A percentile compares a stretch with the other conserved stretches of the same genome.
phyloP scores from a whole-genome alignment of 2,329 filamentous ascomycete species.

The Exophiala bonariae region DNA sequence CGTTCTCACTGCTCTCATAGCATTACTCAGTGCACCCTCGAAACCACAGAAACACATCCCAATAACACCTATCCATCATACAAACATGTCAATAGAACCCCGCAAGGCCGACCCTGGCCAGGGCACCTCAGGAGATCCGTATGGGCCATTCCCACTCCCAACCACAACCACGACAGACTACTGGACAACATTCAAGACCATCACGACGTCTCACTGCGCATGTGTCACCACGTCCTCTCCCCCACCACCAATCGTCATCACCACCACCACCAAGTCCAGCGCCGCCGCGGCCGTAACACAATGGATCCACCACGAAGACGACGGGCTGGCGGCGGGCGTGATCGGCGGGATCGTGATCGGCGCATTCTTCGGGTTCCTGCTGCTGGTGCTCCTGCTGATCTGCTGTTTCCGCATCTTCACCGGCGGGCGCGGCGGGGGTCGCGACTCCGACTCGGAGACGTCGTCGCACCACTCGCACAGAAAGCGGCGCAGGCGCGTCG shows the following conservation, averaged over 20 bases:
- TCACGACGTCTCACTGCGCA: background rate
- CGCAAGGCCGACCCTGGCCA: no score
- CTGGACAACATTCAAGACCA: constrained; percentile 1
- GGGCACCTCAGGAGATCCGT: background rate
- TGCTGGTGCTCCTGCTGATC: constrained; percentile 19
- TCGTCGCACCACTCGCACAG: constrained; percentile 4
- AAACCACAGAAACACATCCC: no score
- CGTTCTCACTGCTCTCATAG: no score
- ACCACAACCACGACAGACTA: background rate
- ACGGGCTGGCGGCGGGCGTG: constrained; percentile 16
- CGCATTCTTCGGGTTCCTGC: constrained; percentile 21
- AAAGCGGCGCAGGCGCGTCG: constrained; percentile 9
- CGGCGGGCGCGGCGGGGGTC: background rate
- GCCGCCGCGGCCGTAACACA: constrained; percentile 6
- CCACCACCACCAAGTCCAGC: constrained; percentile 14
- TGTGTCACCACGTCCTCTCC: background rate
- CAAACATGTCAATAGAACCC: no score
- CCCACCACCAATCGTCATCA: constrained; percentile 9
- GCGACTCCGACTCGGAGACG: constrained; percentile 7
- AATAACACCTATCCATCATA: no score
- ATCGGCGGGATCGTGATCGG: constrained; percentile 23
- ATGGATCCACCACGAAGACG: constrained; percentile 7
- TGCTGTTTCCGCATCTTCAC: constrained; percentile 14
- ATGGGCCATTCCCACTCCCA: background rate
- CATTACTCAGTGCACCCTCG: no score